These are phyloP conservation scores for Amanita molliuscula DNA, from an alignment of 768 basidiomycete species.

Conservation along the genomic window DNA sequence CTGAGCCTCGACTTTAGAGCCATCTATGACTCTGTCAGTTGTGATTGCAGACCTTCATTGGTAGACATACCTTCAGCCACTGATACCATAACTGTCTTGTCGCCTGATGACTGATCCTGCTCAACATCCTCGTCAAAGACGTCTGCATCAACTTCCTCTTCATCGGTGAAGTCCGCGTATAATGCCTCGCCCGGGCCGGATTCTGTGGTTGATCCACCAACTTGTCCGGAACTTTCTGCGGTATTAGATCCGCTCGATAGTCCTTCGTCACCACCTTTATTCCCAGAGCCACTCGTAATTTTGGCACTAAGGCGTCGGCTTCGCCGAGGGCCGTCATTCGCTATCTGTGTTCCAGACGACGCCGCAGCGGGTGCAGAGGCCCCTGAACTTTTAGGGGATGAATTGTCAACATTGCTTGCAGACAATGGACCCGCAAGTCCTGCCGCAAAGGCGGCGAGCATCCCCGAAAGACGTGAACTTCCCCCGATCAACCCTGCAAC, in stretches of 20 bases:
- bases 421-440: constrained; percentile 47
- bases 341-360: constrained; percentile 28
- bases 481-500: constrained; percentile 62
- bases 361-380: constrained; percentile 13
- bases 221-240: constrained; percentile 7
- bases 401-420: constrained; percentile 24
- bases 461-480: constrained; percentile 66
- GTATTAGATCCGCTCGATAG: constrained; percentile 5
- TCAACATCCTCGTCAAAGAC: constrained; percentile 86
- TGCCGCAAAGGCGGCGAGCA: constrained; percentile 76
- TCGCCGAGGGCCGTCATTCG: constrained; percentile 42
- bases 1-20: constrained; percentile 89
- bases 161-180: constrained; percentile 72
- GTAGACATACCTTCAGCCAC: constrained; percentile 57
- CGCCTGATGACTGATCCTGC: constrained; percentile 54
- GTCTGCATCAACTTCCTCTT: constrained; percentile 85
- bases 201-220: constrained; percentile 19
- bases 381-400: constrained; percentile 20
- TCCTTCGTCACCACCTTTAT: constrained; percentile 8
- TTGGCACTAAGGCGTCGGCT: constrained; percentile 80
- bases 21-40: constrained; percentile 40
- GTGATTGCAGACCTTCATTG: constrained; percentile 5
- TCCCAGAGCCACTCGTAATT: constrained; percentile 22
- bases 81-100: constrained; percentile 81
- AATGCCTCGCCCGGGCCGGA: constrained; percentile 45